These are phyloP conservation scores for Pulveroboletus sp. DNA, from an alignment of 768 basidiomycete species.

Conservation along the genomic window DNA sequence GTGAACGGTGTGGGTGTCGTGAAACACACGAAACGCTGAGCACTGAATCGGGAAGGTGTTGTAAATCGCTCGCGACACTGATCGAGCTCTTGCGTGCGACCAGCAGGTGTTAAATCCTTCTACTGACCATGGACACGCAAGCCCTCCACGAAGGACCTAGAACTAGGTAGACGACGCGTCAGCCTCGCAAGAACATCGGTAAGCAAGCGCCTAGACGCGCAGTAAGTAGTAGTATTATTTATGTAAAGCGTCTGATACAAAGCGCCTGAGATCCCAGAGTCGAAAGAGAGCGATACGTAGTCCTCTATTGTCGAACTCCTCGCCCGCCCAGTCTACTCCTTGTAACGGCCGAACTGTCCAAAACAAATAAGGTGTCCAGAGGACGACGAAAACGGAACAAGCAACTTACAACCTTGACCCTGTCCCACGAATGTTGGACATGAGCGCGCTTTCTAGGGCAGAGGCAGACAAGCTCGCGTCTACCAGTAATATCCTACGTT, in stretches of 20 bases:
- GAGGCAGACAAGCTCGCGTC: constrained; percentile 75
- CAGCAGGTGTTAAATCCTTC: constrained; percentile 13
- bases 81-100: neutral
- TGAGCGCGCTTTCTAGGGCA: constrained; percentile 72
- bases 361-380: neutral
- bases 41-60: constrained; percentile 26
- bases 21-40: neutral
- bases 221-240: constrained; percentile 1
- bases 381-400: neutral
- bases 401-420: constrained; percentile 66
- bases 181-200: constrained; percentile 4
- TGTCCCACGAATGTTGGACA: constrained; percentile 66
- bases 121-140: constrained; percentile 13
- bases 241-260: constrained; percentile 1
- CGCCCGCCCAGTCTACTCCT: constrained; percentile 29
- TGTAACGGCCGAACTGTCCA: constrained; percentile 32
- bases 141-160: constrained; percentile 17
- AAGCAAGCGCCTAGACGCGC: constrained; percentile 9
- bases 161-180: constrained; percentile 23
- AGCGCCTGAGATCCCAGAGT: neutral
- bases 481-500: constrained; percentile 19
- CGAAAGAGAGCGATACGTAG: neutral
- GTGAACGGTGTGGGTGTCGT: neutral
- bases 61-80: constrained; percentile 1
- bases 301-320: constrained; percentile 25